Evolutionary conservation across 352 stramenopile species (phyloP), one percentile per base, ranked within the genome.

Genomic region (Blastocystis sp.): DNA sequence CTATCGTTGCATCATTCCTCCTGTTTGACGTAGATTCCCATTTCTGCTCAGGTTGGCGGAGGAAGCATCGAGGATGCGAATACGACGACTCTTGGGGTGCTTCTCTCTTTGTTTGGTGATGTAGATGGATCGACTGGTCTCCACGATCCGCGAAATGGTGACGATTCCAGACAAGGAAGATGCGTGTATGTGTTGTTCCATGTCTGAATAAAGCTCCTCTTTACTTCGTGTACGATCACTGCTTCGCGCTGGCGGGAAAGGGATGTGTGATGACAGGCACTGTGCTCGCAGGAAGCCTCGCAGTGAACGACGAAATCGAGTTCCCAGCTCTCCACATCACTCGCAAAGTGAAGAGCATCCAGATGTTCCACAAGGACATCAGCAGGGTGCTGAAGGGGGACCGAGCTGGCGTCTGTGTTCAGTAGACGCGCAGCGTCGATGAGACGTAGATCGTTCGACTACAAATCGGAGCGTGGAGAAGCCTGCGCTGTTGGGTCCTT

Each of bases 231-330:
- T 95, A 98, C 79, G 97, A 99, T 92, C 97, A 99, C 90, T 99
- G 96, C 91, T 99, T 99, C 90, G 92, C 93, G 29, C 95, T 99
- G 61, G 95, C 96, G 62, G 97, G 97, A 11, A 96, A 98, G 90
- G 97, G 97, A 29, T 98, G 97, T 18, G 95, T 99, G 37, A 90
- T 99, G 61, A 99, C 97, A 23, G 97, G 97, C 50, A 96, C 94
- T 0, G 94, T 97, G 69, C 90, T 98, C 11, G 93, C 91, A 1
- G 97, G 97, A 53, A 91, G 89, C 23, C 69, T 97, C 0, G 59
- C 87, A 3, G 94, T 98, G 0, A 96, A 96, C 90, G 93, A 98
- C 62, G 93, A 94, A 20, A 91, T 99, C 26, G 95, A 98, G 87
- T 93, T 99, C 75, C 93, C 96, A 26, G 93, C 93, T 34, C 84